A percentile compares a stretch with the other conserved stretches of the same genome.
phyloP scores from a whole-genome alignment of 495 filamentous ascomycete species.

The Staphylotrichum longicolle region DNA sequence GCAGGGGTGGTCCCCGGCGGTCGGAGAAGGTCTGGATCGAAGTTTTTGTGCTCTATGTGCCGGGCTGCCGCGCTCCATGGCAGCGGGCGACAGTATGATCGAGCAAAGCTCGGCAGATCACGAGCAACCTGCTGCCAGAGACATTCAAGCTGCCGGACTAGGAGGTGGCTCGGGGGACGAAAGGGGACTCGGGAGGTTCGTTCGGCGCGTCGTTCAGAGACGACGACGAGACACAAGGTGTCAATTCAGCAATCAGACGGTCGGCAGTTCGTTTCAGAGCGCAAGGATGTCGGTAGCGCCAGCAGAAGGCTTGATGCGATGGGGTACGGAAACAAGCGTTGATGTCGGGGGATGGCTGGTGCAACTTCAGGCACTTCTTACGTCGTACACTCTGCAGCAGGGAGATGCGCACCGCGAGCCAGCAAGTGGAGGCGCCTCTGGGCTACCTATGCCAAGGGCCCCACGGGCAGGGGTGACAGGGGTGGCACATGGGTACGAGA shows the following conservation, averaged over 20 bases:
- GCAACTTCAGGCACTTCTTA: constrained; percentile 22
- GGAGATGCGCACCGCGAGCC: not conserved
- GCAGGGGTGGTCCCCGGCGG: not conserved
- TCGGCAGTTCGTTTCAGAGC: not conserved
- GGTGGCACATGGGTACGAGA: constrained; percentile 2
- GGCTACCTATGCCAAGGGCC: constrained; percentile 7
- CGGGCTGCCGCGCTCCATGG: constrained; percentile 34
- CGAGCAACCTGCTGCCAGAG: constrained; percentile 9
- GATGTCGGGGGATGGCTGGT: constrained; percentile 13
- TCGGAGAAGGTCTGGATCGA: constrained; percentile 15
- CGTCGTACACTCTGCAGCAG: constrained; percentile 5
- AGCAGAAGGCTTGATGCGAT: constrained; percentile 8
- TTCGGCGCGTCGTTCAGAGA: constrained; percentile 9
- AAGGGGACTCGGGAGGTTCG: not conserved
- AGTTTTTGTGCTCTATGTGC: constrained; percentile 25
- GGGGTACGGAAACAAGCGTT: not conserved
- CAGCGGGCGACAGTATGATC: constrained; percentile 22
- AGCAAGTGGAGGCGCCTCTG: not conserved
- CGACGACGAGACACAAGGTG: not conserved
- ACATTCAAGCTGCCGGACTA: constrained; percentile 19
- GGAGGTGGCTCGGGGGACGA: not conserved
- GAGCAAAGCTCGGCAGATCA: constrained; percentile 22
- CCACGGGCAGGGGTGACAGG: constrained; percentile 3
- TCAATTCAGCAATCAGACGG: constrained; percentile 3
- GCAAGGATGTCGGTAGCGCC: not conserved